Base-by-base conservation (phyloP, 192 early-diverging fungal species). In the Backusella australiensis region DNA sequence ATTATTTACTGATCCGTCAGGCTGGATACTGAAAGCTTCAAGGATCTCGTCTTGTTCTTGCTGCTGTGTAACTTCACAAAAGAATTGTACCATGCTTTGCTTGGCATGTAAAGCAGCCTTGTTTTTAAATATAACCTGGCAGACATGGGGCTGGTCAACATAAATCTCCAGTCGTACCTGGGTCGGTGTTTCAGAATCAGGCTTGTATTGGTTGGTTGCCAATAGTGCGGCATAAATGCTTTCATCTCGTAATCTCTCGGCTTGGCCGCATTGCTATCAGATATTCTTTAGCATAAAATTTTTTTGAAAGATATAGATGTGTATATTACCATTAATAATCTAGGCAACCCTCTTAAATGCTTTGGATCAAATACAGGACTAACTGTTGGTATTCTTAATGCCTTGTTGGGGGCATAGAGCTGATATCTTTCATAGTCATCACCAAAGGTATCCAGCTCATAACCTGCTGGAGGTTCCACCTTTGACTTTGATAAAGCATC, bases 81-180 rank as follows among this genome's bases (percentile, higher is more conserved):
- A 68, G 42, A 78, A 82, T n/a, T 34, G 65, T 35, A 67, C 77
- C 21, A 82, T 53, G 15, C 34, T 67, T n/a, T 52, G 17, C 0
- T 75, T 66, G 8, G 73, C 69, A 19, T 36, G n/a, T 1, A 15
- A 6, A 15, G 69, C 29, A 8, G 69, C 34, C 32, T 71, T 74
- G 41, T 73, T 75, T 26, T 35, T 34, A 6, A 77, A 36, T 0
- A 78, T 34, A 2, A 82, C 46, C 42, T 89, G 82, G 46, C 85
- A 89, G 7, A 86, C 86, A 68, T 89, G 88, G 9, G 86, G 86
- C 74, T 85, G 84, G 65, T 87, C 88, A 36, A 82, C 79, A 56
- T 85, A 89, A 41, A 85, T 9, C 26, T 82, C 82, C 12, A 89
- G 35, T 5, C 74, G 81, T 29, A 86, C 72, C 6, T 75, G 53